Base-by-base conservation (phyloP, 139 green algal genomes). In the Prasinococcaceae sp. region DNA sequence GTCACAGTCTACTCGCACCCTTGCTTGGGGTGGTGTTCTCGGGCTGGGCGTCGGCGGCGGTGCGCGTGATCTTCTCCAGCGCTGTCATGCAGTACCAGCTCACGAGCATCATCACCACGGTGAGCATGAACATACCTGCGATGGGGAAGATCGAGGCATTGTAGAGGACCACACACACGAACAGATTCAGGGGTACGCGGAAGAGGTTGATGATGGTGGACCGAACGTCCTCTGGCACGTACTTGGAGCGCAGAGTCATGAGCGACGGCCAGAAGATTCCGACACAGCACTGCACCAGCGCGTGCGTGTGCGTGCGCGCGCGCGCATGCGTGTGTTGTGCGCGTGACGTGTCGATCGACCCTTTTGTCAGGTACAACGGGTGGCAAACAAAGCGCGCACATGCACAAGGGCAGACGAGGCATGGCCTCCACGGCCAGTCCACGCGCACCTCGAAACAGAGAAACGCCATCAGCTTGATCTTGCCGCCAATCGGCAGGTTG, bases 171-270 rank as follows among this genome's bases (percentile, higher is more conserved):
- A 94, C 59, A 68, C 88, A 97, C 6, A 96, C 88, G 51, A 96
- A 96, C 19, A 88, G 40, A 75, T 96, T 96, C 53, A 98, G 76
- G 1, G 90, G 90, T 19, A 96, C 82, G 45, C 90, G 71, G 84
- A 98, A 98, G 55, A 85, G 78, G 78, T 96, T 96, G 72, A 96
- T 94, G 67, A 98, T 90, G 47, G 90, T 98, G 43, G 79, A 79
- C 10, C 89, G 72, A 52, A 83, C 68, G 59, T 95, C 85, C 66
- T 98, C 90, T 0, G 90, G 90, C 26, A 98, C 76, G 66, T 94
- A 92, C 45, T 78, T 41, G 4, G 55, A 54, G 19, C 71, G 40
- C 71, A 77, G 70, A 25, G 65, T 89, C 89, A 97, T 97, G 79
- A 97, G 94, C 59, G 60, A 81, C 0, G 89, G 89, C 89, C 89